phyloP scores from a whole-genome alignment of 441 rosid species.

The Bocquillonia castaneifolia region DNA sequence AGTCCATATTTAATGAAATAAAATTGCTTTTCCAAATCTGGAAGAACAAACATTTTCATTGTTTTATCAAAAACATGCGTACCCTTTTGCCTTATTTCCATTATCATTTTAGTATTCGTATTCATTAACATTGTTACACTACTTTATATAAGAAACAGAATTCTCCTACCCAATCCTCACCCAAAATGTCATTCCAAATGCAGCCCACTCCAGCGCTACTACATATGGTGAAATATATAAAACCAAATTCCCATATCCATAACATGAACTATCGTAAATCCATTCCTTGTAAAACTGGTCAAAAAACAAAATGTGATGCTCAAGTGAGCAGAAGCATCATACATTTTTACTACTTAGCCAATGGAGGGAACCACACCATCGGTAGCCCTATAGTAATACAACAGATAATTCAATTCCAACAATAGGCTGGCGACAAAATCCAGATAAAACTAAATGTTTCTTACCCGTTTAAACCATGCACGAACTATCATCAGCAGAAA shows the following conservation, averaged over 20 bases:
- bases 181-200: background rate
- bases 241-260: background rate
- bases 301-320: background rate
- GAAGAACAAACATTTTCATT: no score
- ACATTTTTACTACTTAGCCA: background rate
- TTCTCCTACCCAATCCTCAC: no score
- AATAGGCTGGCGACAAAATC: background rate
- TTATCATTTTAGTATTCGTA: background rate
- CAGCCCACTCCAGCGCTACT: background rate
- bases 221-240: background rate
- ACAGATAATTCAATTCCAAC: slow-evolving; percentile 20
- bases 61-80: background rate
- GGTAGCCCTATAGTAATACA: background rate
- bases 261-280: no score
- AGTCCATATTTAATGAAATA: no score
- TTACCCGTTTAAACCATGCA: slow-evolving; percentile 74
- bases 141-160: no score
- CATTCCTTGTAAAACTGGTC: no score
- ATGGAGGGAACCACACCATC: background rate
- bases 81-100: background rate
- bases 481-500: slow-evolving; percentile 56
- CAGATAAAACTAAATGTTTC: slow-evolving; percentile 3
- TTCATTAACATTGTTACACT: no score
- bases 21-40: no score
- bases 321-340: background rate